Percentiles rank a stretch among this genome's conserved stretches.
Conservation (phyloP, 345 rosid species). For the Salix udensis region DNA sequence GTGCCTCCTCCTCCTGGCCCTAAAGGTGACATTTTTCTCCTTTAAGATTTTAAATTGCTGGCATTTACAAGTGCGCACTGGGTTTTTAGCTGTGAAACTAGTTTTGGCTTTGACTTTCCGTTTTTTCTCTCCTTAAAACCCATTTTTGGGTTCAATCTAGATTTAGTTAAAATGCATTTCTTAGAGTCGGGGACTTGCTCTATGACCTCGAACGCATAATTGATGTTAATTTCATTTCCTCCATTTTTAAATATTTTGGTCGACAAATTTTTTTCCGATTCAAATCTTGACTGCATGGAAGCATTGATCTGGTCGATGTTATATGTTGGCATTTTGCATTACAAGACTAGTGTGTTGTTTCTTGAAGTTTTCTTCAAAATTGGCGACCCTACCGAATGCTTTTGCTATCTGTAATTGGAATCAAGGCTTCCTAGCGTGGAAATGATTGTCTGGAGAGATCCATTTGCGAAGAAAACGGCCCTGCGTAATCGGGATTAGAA, state of each 20-base stretch:
- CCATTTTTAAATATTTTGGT: no score
- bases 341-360: no score
- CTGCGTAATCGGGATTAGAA: no score
- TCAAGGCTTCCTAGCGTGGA: neutral
- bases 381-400: no score
- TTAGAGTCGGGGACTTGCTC: neutral
- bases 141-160: neutral
- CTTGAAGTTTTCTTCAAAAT: no score
- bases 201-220: no score
- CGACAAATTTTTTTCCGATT: neutral
- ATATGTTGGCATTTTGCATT: no score
- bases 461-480: neutral
- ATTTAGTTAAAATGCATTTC: neutral
- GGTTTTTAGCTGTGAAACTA: neutral
- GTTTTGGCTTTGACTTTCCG: neutral
- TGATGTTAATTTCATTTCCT: no score
- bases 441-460: slow-evolving; percentile 3
- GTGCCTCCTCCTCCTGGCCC: slow-evolving; percentile 40
- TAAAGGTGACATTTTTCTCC: slow-evolving; percentile 40
- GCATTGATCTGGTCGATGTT: neutral
- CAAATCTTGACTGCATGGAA: neutral
- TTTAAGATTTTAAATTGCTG: neutral
- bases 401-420: neutral
- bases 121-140: neutral
- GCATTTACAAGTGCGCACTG: neutral